These are phyloP conservation scores for Anthoceros angustus DNA, from an alignment of 225 moss, liverwort and hornwort genomes.

Conservation along the genomic window DNA sequence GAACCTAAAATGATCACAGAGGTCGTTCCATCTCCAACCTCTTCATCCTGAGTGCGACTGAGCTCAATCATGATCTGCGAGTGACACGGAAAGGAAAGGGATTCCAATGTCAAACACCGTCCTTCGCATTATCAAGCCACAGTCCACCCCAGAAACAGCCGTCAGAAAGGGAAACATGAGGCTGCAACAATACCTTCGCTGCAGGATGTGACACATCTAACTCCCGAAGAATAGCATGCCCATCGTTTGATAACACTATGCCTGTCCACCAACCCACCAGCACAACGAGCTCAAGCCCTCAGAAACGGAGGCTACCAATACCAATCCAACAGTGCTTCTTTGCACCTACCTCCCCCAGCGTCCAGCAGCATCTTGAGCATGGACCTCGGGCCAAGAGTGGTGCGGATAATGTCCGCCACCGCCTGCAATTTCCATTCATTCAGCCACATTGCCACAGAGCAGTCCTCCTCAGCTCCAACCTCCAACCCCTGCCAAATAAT, in stretches of 20 bases:
- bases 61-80: conserved; percentile 84
- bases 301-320: neutral
- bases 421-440: conserved; percentile 22
- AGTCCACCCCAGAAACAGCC: neutral
- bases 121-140: too few relatives aligned
- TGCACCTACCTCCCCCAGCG: conserved; percentile 53
- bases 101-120: neutral
- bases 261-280: conserved; percentile 17
- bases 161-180: neutral
- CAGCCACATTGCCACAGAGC: neutral
- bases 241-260: conserved; percentile 79
- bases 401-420: conserved; percentile 87
- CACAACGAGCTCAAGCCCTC: neutral
- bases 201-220: conserved; percentile 84
- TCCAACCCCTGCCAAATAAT: neutral
- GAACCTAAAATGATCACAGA: conserved; percentile 71
- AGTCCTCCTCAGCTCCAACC: neutral
- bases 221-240: conserved; percentile 78
- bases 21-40: conserved; percentile 92
- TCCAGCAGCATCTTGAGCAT: conserved; percentile 97
- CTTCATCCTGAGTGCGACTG: conserved; percentile 93
- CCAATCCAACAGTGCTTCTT: neutral
- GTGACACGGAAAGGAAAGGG: neutral
- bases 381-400: conserved; percentile 75
- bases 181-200: conserved; percentile 35